Conservation (phyloP, 2,329 filamentous ascomycete genomes). For the Eurotiales sp. region DNA sequence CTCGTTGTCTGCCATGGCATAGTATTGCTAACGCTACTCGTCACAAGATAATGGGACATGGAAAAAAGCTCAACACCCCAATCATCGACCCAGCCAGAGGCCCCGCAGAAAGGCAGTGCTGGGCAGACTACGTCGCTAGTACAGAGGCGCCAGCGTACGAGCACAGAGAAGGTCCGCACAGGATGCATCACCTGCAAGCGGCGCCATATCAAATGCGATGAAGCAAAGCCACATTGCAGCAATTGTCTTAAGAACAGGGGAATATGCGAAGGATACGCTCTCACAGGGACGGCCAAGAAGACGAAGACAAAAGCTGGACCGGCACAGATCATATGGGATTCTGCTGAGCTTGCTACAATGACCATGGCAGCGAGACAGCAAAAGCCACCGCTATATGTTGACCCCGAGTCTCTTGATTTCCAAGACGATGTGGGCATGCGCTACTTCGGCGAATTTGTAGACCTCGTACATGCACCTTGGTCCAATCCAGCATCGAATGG, state of each 20-base stretch:
- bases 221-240: conserved; percentile 2
- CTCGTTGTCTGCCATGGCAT: too few species aligned
- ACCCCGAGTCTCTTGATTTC: background rate
- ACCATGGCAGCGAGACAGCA: too few species aligned
- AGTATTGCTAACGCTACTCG: too few species aligned
- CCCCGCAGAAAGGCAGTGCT: background rate
- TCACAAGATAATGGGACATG: background rate
- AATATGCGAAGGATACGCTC: conserved; percentile 5
- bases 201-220: conserved; percentile 11
- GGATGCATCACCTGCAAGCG: conserved; percentile 9
- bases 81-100: background rate
- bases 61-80: background rate
- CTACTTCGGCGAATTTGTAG: conserved; percentile 3
- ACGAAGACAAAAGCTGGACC: background rate
- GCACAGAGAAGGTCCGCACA: conserved; percentile 6
- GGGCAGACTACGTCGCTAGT: background rate
- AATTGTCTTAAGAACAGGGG: conserved; percentile 3
- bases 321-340: conserved; percentile 5
- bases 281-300: background rate
- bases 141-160: conserved; percentile 5
- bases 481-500: conserved; percentile 4
- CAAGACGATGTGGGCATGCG: background rate
- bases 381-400: background rate
- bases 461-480: background rate
- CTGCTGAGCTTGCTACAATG: background rate